Base-by-base conservation (phyloP, 2,329 filamentous ascomycete genomes). In the Claviceps sp. region DNA sequence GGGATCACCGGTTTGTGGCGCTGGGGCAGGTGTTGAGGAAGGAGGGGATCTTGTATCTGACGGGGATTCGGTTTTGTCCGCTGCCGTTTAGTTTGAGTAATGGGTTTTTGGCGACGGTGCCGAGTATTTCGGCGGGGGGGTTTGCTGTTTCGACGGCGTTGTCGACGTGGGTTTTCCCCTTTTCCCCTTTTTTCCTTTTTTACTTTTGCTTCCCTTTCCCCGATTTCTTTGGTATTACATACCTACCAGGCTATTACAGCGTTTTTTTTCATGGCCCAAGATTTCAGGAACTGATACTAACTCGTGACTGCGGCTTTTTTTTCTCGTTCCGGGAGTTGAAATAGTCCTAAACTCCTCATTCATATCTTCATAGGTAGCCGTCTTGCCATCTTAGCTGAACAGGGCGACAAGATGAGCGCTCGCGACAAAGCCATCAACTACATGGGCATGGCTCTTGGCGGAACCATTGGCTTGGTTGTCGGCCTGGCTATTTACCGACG, bases 21-120 rank as follows among this genome's bases (percentile, higher is more conserved):
- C 77, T 98, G 26, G 81, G 87, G 22, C 78, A 96, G 61, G 93
- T 93, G 7, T 74, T 98, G 56, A 89, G 95, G 57, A 84, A 87
- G 62, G 93, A 98, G 62, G 93, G 93, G 1, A 68, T 98, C 50
- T 86, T 89, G 61, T 82, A 97, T 51, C 76, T 98, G 46, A 84
- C 88, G 56, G 94, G 93, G 78, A 93, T 98, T 60, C 81, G 93
- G 34, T 78, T 97, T 57, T 97, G 91, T 62, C 93, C 93, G 2
- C 66, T 98, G 55, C 93, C 93, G 14, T 98, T 95, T 66, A 93
- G 87, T 50, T 73, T 97, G 59, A 90, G 87, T 64, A 98, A 98
- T 64, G 93, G 89, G 49, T 95, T 95, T 55, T 80, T 98, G 52
- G 89, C 89, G 34, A 97, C 93, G 1, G 90, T 98, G 56, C 90